Evolutionary conservation across 73 alveolate species (phyloP).

Genomic region (Paramecium primaurelia): DNA sequence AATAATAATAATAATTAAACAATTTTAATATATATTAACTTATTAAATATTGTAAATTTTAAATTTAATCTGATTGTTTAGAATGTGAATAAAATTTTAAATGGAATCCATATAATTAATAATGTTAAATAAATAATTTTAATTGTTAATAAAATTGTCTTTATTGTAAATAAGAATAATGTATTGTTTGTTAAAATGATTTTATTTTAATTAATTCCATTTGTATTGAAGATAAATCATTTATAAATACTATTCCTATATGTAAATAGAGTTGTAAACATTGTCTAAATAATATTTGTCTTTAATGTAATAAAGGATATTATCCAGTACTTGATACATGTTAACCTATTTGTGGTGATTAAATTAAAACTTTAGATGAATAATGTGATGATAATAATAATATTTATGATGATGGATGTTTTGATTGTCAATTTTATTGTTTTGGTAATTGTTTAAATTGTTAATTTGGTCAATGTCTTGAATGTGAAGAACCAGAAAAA

Average conservation of each 20-base stretch:
- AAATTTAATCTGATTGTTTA: background rate
- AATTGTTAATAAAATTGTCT: background rate
- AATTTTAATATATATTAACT: background rate
- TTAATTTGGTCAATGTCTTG: background rate
- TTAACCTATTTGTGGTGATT: constrained; percentile 17
- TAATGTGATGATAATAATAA: constrained; percentile 21
- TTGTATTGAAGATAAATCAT: background rate
- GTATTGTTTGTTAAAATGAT: background rate
- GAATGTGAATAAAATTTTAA: background rate
- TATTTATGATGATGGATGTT: background rate
- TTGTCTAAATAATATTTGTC: background rate
- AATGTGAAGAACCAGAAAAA: background rate
- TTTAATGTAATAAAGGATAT: background rate
- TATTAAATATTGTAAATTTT: background rate
- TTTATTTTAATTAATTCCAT: background rate
- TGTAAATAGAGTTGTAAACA: background rate
- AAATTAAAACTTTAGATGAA: background rate
- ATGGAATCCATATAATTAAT: background rate
- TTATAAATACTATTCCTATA: background rate
- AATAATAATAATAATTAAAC: background rate
- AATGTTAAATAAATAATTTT: background rate
- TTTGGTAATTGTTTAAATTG: background rate
- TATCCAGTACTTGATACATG: background rate
- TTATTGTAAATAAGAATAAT: background rate
- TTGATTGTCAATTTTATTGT: background rate